These are phyloP conservation scores for Caryopteris hybrid DNA, from an alignment of 305 asterid genomes.

Conservation along the genomic window DNA sequence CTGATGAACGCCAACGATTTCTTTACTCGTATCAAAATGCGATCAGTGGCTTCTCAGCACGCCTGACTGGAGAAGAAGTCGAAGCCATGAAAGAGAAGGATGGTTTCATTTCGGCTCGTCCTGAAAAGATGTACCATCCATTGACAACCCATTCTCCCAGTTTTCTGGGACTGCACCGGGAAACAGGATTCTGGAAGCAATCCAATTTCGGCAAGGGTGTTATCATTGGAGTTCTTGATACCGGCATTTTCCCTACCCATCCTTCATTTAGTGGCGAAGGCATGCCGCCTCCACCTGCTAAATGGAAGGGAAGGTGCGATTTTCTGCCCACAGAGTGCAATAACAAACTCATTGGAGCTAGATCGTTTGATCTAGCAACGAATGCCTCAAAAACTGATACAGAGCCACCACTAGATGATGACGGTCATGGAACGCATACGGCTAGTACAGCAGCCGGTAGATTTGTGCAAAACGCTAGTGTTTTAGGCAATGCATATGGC, in stretches of 20 bases:
- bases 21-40: slow-evolving; percentile 25
- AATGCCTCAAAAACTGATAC: background rate
- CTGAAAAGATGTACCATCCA: slow-evolving; percentile 19
- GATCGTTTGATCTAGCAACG: slow-evolving; percentile 15
- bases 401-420: slow-evolving; percentile 20
- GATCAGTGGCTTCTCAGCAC: slow-evolving; percentile 31
- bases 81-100: slow-evolving; percentile 16
- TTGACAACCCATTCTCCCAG: slow-evolving; percentile 29
- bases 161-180: slow-evolving; percentile 28
- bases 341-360: slow-evolving; percentile 29
- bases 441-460: slow-evolving; percentile 30
- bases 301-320: slow-evolving; percentile 32
- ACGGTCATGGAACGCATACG: slow-evolving; percentile 36
- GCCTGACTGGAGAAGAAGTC: slow-evolving; percentile 15
- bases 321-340: slow-evolving; percentile 12
- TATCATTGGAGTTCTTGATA: slow-evolving; percentile 26
- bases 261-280: slow-evolving; percentile 25
- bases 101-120: slow-evolving; percentile 30
- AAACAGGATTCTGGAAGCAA: slow-evolving; percentile 25
- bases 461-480: slow-evolving; percentile 18
- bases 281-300: slow-evolving; percentile 28
- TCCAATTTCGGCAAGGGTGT: slow-evolving; percentile 25
- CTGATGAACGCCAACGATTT: background rate
- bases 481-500: slow-evolving; percentile 23
- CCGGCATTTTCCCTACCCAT: slow-evolving; percentile 24